A percentile compares a stretch with the other conserved stretches of the same genome.
phyloP scores from a whole-genome alignment of 2,329 filamentous ascomycete genomes.

The Ophiosphaerella herpotricha region DNA sequence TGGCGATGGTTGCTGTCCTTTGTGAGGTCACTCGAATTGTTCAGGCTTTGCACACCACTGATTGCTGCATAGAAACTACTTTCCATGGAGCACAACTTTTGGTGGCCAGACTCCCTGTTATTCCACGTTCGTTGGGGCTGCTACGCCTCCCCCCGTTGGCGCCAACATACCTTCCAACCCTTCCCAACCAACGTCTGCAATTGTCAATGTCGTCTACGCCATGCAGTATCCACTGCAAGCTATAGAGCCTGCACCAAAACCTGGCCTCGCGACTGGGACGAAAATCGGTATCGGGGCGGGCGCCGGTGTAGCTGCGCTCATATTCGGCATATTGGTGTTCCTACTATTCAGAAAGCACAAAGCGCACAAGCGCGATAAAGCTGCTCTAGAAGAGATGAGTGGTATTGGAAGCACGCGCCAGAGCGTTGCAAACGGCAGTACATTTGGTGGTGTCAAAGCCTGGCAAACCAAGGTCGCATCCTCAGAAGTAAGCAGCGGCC shows the following conservation, averaged over 20 bases:
- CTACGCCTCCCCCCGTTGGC: constrained; percentile 15
- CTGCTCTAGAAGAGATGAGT: constrained; percentile 8
- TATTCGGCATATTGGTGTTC: constrained; percentile 11
- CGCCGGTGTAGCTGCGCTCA: constrained; percentile 10
- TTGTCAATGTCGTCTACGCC: constrained; percentile 32
- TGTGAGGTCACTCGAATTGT: constrained; percentile 6
- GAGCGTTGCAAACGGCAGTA: constrained; percentile 3
- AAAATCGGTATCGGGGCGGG: constrained; percentile 28
- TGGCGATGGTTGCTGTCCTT: constrained; percentile 18
- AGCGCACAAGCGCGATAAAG: constrained; percentile 14
- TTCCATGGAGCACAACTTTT: constrained; percentile 20
- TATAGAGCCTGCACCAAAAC: not conserved
- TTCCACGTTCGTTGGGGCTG: constrained; percentile 15
- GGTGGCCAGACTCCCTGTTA: constrained; percentile 36
- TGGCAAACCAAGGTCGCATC: constrained; percentile 7
- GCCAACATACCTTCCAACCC: constrained; percentile 10
- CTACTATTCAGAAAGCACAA: constrained; percentile 14
- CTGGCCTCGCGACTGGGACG: constrained; percentile 16
- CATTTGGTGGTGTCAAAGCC: constrained; percentile 4
- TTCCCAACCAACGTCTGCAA: constrained; percentile 17
- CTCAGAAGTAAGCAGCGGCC: constrained; percentile 4
- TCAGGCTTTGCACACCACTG: not conserved
- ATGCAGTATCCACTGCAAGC: constrained; percentile 27
- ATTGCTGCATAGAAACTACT: constrained; percentile 12
- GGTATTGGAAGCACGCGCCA: constrained; percentile 11